Evolutionary conservation across 2,329 filamentous ascomycete genomes (phyloP), one percentile per base, ranked within the genome.

Genomic region (Neofusicoccum kwambonambiense): DNA sequence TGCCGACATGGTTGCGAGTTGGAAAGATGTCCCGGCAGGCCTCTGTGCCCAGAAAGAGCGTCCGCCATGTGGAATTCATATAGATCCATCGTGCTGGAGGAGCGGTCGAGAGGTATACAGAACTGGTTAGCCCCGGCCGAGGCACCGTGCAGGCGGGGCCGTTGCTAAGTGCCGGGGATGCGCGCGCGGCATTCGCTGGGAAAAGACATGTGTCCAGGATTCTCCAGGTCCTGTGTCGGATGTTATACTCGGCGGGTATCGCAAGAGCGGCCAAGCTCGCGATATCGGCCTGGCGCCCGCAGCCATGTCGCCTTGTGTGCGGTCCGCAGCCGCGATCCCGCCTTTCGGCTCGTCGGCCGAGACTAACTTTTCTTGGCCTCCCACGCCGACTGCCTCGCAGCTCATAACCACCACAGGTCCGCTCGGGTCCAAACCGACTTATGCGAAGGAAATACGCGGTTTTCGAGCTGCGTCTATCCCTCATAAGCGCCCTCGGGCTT

Each of bases 71-170:
- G 12, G 27, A 35, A 51, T 35, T 51, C 8, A 54, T 54, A 54
- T 54, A 41, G 4, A 37, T 41, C n/a, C 34, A 19, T 13, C 34
- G 11, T 22, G n/a, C 34, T 54, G n/a, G 15, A 51, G 47, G 9
- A 9, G 17, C 47, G 47, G 47, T 51, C 47, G 22, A 51, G 22
- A 51, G 47, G 27, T 6, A 7, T 8, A n/a, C 47, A 22, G n/a
- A 54, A 54, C n/a, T 41, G 51, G 35, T 34, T 54, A 54, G 51
- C 41, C 35, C 51, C 51, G 51, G 51, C 51, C 35, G 51, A 41
- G 34, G 13, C 3, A 6, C 34, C 47, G 47, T 34, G 47, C 47
- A 27, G 11, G 34, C 13, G 22, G 22, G 22, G 3, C 22, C 22
- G 22, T 22, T 22, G 22, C 22, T 22, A 22, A 22, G 22, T 22